phyloP scores from a whole-genome alignment of 306 rosid species.

The Rosa multiflora region DNA sequence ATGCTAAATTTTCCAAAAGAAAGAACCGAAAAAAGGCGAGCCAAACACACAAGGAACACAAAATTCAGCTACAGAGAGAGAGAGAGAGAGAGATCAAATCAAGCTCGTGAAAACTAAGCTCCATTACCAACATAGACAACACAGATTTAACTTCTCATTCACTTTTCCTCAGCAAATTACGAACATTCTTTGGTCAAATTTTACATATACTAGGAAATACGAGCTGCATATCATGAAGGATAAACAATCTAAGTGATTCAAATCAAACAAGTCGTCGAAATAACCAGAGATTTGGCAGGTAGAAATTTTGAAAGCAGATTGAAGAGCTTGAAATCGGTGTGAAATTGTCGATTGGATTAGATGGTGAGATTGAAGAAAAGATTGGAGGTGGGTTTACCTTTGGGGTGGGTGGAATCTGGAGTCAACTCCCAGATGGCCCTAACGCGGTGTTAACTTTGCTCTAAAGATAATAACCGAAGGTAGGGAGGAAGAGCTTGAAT shows the following conservation, averaged over 20 bases:
- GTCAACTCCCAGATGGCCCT: slow-evolving; percentile 25
- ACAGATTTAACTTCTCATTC: background rate
- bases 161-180: background rate
- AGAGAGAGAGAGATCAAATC: background rate
- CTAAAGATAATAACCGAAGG: background rate
- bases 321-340: background rate
- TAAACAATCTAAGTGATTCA: too few relatives aligned
- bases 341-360: background rate
- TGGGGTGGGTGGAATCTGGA: slow-evolving; percentile 5
- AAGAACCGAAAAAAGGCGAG: background rate
- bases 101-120: background rate
- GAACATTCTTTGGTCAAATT: background rate
- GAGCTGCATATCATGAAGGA: background rate
- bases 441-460: background rate
- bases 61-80: background rate
- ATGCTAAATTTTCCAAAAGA: background rate
- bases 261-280: too few relatives aligned
- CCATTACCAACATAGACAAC: background rate
- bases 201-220: background rate
- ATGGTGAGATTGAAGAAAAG: too few relatives aligned
- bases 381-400: slow-evolving; percentile 18
- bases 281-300: background rate
- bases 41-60: background rate
- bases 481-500: background rate
- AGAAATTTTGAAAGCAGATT: background rate